Conservation (phyloP, 1,284 basidiomycete genomes). For the Stygiomarasmius scandens region DNA sequence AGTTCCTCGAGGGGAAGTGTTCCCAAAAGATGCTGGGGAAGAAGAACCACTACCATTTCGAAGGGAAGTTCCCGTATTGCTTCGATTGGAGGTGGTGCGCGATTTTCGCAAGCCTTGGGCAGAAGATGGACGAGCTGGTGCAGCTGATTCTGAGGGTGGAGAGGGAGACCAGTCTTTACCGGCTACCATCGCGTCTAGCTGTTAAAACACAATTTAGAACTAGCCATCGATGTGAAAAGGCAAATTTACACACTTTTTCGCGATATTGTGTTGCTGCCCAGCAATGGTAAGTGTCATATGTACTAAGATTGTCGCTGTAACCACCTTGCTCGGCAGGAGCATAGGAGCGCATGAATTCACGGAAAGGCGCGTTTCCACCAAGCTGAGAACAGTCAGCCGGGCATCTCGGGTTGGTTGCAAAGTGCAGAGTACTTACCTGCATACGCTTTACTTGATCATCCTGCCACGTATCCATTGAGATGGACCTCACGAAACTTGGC, state of each 20-base stretch:
- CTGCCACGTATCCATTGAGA: slow-evolving; percentile 97
- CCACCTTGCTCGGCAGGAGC: slow-evolving; percentile 72
- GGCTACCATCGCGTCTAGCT: slow-evolving; percentile 74
- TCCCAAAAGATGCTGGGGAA: slow-evolving; percentile 51
- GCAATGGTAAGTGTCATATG: slow-evolving; percentile 85
- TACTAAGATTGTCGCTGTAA: slow-evolving; percentile 67
- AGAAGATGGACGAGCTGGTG: slow-evolving; percentile 56
- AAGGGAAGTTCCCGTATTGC: slow-evolving; percentile 44
- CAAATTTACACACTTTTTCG: slow-evolving; percentile 65
- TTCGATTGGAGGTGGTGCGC: slow-evolving; percentile 64
- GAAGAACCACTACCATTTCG: slow-evolving; percentile 59
- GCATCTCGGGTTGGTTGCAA: slow-evolving; percentile 7
- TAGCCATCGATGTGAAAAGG: slow-evolving; percentile 12
- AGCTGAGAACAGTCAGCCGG: slow-evolving; percentile 45
- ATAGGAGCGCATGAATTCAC: slow-evolving; percentile 78
- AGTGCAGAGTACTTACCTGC: slow-evolving; percentile 58
- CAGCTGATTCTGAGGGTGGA: slow-evolving; percentile 51
- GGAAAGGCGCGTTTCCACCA: slow-evolving; percentile 85
- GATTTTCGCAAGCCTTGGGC: slow-evolving; percentile 79
- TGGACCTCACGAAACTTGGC: slow-evolving; percentile 83
- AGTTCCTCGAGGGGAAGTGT: slow-evolving; percentile 48
- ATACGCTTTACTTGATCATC: slow-evolving; percentile 88
- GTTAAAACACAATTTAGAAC: slow-evolving; percentile 13
- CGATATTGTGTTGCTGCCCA: slow-evolving; percentile 93
- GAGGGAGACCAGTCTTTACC: slow-evolving; percentile 75